Conservation (phyloP, 2,329 filamentous ascomycete species). For the Epichloe sylvatica region DNA sequence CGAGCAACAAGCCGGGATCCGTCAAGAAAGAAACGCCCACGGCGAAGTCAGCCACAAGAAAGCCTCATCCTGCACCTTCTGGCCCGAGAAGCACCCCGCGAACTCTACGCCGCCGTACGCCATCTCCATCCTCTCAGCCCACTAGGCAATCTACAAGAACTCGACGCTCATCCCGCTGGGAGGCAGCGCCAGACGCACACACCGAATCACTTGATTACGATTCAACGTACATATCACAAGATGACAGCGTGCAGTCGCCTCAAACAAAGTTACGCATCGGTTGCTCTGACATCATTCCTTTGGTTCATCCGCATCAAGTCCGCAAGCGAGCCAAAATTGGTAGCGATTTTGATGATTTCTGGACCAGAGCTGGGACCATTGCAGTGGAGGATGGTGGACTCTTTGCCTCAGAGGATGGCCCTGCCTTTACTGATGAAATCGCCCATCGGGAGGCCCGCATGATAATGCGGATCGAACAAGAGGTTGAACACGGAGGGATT, state of each 20-base stretch:
- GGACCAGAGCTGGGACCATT: conserved; percentile 34
- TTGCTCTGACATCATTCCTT: conserved; percentile 30
- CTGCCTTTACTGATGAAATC: conserved; percentile 44
- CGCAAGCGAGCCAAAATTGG: conserved; percentile 39
- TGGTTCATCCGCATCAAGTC: conserved; percentile 46
- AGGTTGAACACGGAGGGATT: conserved; percentile 59
- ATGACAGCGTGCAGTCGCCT: conserved; percentile 21
- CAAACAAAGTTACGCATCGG: conserved; percentile 36
- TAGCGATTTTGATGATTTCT: conserved; percentile 43
- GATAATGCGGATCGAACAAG: conserved; percentile 57
- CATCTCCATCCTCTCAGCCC: conserved; percentile 26
- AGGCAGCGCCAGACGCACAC: conserved; percentile 13
- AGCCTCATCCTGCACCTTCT: conserved; percentile 6
- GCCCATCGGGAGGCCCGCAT: conserved; percentile 53
- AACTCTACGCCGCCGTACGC: conserved; percentile 24
- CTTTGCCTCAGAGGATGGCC: conserved; percentile 40
- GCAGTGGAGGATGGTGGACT: conserved; percentile 46
- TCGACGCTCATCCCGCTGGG: conserved; percentile 28
- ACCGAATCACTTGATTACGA: conserved; percentile 8
- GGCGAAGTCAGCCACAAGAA: conserved; percentile 19
- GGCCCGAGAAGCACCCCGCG: conserved; percentile 19
- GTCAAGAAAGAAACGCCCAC: conserved; percentile 15
- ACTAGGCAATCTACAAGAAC: conserved; percentile 29
- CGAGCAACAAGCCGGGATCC: conserved; percentile 14
- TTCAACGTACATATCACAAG: conserved; percentile 6